phyloP scores from a whole-genome alignment of 2,329 filamentous ascomycete species.

The Berkeleyomyces basicola region DNA sequence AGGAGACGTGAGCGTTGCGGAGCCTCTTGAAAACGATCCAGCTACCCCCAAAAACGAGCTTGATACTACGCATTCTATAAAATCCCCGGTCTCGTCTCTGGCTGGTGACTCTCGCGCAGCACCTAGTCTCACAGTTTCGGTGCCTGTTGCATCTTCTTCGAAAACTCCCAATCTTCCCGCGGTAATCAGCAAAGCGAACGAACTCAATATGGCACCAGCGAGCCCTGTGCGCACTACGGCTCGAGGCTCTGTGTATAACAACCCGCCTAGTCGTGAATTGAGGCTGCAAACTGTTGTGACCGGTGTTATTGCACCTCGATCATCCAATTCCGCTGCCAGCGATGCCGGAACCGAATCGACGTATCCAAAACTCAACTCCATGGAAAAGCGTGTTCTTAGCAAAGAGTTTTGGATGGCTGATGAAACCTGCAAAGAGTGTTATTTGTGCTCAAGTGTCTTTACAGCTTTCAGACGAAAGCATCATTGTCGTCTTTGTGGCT shows the following conservation, averaged over 20 bases:
- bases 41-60: background rate
- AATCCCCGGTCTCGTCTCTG: conserved; percentile 20
- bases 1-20: background rate
- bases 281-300: conserved; percentile 26
- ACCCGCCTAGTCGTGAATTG: conserved; percentile 34
- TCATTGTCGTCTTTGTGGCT: conserved; percentile 90
- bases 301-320: conserved; percentile 29
- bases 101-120: conserved; percentile 11
- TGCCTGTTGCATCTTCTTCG: conserved; percentile 17
- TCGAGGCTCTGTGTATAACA: conserved; percentile 40
- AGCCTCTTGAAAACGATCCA: background rate
- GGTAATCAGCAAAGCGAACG: conserved; percentile 36
- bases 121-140: conserved; percentile 12
- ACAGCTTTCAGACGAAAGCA: conserved; percentile 91
- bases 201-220: conserved; percentile 38
- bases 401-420: conserved; percentile 99
- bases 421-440: conserved; percentile 95
- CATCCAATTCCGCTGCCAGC: conserved; percentile 35
- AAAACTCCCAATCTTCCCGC: conserved; percentile 30
- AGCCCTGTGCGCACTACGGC: conserved; percentile 39
- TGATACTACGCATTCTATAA: conserved; percentile 20
- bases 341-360: conserved; percentile 42
- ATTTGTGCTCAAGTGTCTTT: conserved; percentile 77
- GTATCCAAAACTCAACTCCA: conserved; percentile 46
- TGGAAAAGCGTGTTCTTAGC: conserved; percentile 75